Base-by-base conservation (phyloP, 2,329 filamentous ascomycete species). In the Mariannaea sp. region DNA sequence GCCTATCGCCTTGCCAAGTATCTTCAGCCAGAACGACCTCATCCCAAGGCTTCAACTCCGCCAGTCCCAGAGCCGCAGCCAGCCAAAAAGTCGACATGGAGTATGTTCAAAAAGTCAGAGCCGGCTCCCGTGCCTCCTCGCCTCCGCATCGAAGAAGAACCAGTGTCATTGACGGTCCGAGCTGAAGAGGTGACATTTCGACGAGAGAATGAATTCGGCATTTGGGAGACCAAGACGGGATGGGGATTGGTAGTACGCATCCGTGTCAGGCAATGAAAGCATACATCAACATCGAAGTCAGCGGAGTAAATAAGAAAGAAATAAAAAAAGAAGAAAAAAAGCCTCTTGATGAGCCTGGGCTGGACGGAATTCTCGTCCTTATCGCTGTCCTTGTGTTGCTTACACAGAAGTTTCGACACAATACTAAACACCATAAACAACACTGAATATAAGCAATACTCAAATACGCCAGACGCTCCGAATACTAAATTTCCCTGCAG, bases 171-270 rank as follows among this genome's bases (percentile, higher is more conserved):
- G 73, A 66, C 60, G 3, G 74, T 75, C 2, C 65, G 64, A 20
- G 74, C 76, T 0, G 73, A 81, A 42, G 75, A 81, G 57, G 73
- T 80, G 2, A 77, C 77, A 0, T 82, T 83, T 51, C 65, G 80
- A n/a, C 65, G 64, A 39, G 74, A 81, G 65, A 83, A 79, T 17
- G 76, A 75, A 12, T 70, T 83, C 61, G 80, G 80, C 0, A 66
- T 83, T 1, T 79, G 75, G 73, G 79, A 83, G 62, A 79, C 76
- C 26, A 68, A 69, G 55, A 74, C 71, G 2, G 80, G 80, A 2
- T 82, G 75, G 71, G 80, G 73, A 0, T 68, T 83, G 24, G 75
- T 81, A 12, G 70, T 80, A 1, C 69, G 65, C 1, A 68, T 82
- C 7, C 61, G 47, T 39, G 49, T 66, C 43, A 45, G 42, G 7